These are phyloP conservation scores for Thielaviopsis populi DNA, from an alignment of 2,329 filamentous ascomycete genomes.

Conservation along the genomic window DNA sequence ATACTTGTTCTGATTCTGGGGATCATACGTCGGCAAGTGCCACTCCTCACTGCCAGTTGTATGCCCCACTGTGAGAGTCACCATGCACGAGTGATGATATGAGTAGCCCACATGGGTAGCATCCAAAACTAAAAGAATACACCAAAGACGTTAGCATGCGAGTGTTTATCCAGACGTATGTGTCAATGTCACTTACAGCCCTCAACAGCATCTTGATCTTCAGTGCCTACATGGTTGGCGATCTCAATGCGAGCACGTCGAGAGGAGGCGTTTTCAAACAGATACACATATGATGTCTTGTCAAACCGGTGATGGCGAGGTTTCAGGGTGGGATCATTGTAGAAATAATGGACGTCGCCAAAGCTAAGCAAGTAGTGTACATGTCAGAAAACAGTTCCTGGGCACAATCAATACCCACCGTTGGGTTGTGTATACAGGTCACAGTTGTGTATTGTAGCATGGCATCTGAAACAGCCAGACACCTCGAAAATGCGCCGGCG, in stretches of 20 bases:
- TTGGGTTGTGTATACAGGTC: not conserved
- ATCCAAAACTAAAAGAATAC: constrained; percentile 45
- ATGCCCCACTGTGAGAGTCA: constrained; percentile 46
- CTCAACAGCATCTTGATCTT: constrained; percentile 65
- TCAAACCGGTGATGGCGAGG: constrained; percentile 71
- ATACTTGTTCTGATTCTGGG: constrained; percentile 59
- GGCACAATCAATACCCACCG: not conserved
- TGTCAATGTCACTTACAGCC: constrained; percentile 50
- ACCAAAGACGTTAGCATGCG: constrained; percentile 61
- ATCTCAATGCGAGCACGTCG: constrained; percentile 58
- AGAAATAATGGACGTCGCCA: constrained; percentile 66
- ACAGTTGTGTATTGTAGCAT: not conserved
- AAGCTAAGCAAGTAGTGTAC: constrained; percentile 39
- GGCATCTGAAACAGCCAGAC: not conserved
- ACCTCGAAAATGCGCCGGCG: constrained; percentile 1
- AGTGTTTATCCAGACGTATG: constrained; percentile 47
- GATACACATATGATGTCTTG: constrained; percentile 64
- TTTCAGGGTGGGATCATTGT: constrained; percentile 48
- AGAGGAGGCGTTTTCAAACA: constrained; percentile 58
- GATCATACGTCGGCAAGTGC: constrained; percentile 61
- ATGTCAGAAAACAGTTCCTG: not conserved
- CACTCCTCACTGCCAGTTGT: constrained; percentile 44
- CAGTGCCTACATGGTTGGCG: constrained; percentile 57
- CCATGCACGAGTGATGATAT: constrained; percentile 57
- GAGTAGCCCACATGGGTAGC: constrained; percentile 51